These are phyloP conservation scores for Lachancea kluyveri DNA, from an alignment of 805 yeast genomes.

Conservation along the genomic window DNA sequence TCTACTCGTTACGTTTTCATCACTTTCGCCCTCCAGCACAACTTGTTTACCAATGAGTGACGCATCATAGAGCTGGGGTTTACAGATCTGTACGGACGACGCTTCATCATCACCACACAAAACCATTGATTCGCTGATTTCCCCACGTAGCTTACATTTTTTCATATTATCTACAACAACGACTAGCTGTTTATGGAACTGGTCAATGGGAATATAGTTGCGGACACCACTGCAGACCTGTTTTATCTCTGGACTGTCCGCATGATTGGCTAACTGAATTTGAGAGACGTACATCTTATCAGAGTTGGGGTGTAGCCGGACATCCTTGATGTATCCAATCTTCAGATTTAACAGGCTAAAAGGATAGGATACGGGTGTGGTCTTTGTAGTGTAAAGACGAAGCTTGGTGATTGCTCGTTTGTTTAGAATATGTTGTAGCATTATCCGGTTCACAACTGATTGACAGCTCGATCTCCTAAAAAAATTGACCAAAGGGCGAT, in stretches of 20 bases:
- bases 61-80: slow-evolving; percentile 8
- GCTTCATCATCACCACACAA: slow-evolving; percentile 46
- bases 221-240: slow-evolving; percentile 59
- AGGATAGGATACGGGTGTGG: too few species aligned
- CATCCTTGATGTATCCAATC: slow-evolving; percentile 44
- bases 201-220: slow-evolving; percentile 34
- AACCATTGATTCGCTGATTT: slow-evolving; percentile 57
- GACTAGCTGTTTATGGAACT: slow-evolving; percentile 37
- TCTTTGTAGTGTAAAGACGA: too few species aligned
- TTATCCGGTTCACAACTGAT: too few species aligned
- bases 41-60: slow-evolving; percentile 13
- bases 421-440: too few species aligned
- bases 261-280: slow-evolving; percentile 29
- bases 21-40: slow-evolving; percentile 6
- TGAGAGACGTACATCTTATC: slow-evolving; percentile 54
- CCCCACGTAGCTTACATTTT: slow-evolving; percentile 58
- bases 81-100: slow-evolving; percentile 15
- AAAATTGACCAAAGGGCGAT: too few species aligned
- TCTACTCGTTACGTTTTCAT: slow-evolving; percentile 7
- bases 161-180: slow-evolving; percentile 54
- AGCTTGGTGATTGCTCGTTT: too few species aligned
- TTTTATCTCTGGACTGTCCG: slow-evolving; percentile 9
- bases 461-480: too few species aligned
- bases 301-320: slow-evolving; percentile 49
- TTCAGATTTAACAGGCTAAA: slow-evolving; percentile 28